phyloP scores from a whole-genome alignment of 2,329 filamentous ascomycete species.

The Chrysosporium queenslandicum region DNA sequence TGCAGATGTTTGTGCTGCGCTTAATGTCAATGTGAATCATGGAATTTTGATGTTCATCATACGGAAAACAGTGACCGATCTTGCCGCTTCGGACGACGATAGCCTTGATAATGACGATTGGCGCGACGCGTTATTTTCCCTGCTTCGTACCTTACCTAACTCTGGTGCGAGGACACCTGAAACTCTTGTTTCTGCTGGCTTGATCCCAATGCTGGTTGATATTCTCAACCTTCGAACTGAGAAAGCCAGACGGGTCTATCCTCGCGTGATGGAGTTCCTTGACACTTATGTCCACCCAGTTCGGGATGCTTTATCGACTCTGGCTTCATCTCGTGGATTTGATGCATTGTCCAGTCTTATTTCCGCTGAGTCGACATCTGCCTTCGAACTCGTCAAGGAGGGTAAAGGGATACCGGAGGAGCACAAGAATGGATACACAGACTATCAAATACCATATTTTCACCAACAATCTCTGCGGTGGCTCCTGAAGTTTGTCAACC shows the following conservation, averaged over 20 bases:
- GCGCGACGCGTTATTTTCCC: slow-evolving; percentile 80
- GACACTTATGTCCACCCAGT: slow-evolving; percentile 80
- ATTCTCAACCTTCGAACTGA: slow-evolving; percentile 72
- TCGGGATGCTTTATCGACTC: slow-evolving; percentile 69
- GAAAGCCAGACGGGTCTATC: slow-evolving; percentile 73
- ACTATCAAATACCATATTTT: slow-evolving; percentile 88
- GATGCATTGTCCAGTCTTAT: slow-evolving; percentile 85
- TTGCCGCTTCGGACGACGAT: slow-evolving; percentile 54
- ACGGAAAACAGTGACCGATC: slow-evolving; percentile 76
- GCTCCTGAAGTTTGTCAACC: slow-evolving; percentile 90
- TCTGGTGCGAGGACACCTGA: slow-evolving; percentile 62
- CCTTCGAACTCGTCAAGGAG: slow-evolving; percentile 54
- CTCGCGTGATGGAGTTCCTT: slow-evolving; percentile 74
- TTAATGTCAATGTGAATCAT: slow-evolving; percentile 93
- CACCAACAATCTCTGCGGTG: slow-evolving; percentile 89
- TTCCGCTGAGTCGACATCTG: slow-evolving; percentile 62
- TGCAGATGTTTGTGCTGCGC: slow-evolving; percentile 73
- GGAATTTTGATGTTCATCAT: slow-evolving; percentile 89
- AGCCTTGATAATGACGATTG: slow-evolving; percentile 70
- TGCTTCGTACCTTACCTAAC: slow-evolving; percentile 70
- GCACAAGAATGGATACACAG: slow-evolving; percentile 70
- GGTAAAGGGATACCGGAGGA: slow-evolving; percentile 62
- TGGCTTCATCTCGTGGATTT: slow-evolving; percentile 73
- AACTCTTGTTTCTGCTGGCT: slow-evolving; percentile 76
- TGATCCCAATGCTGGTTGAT: slow-evolving; percentile 84